Percentiles rank a stretch among this genome's conserved stretches.
phyloP scores from a whole-genome alignment of 371 early-diverging fungal genomes.

The Conidiobolus incongruus region DNA sequence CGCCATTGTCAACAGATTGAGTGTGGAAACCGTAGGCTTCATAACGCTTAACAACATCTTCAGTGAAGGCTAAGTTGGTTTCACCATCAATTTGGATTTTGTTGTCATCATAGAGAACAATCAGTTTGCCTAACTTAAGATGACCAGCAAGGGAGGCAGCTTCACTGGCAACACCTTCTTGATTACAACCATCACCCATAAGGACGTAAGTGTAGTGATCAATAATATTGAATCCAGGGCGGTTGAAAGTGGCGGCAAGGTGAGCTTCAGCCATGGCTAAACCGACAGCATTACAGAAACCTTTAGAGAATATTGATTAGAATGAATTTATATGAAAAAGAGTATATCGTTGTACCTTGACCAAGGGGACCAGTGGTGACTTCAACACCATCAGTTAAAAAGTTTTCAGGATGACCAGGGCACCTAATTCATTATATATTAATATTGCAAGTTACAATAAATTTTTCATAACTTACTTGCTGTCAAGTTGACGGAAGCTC shows the following conservation, averaged over 20 bases:
- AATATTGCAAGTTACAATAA: slow-evolving; percentile 8
- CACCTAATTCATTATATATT: slow-evolving; percentile 24
- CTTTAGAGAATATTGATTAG: slow-evolving; percentile 1
- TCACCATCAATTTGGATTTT: slow-evolving; percentile 90
- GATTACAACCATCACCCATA: slow-evolving; percentile 97
- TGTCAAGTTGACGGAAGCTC: slow-evolving; percentile 75
- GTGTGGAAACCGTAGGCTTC: slow-evolving; percentile 91
- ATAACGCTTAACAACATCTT: slow-evolving; percentile 80
- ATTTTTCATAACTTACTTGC: slow-evolving; percentile 16
- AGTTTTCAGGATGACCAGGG: slow-evolving; percentile 89
- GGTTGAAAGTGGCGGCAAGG: slow-evolving; percentile 77
- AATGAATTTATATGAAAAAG: neutral
- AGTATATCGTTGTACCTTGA: slow-evolving; percentile 52
- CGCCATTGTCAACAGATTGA: slow-evolving; percentile 56
- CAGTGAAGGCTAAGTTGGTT: slow-evolving; percentile 77
- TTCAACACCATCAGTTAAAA: slow-evolving; percentile 78
- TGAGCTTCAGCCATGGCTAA: slow-evolving; percentile 83
- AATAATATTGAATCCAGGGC: slow-evolving; percentile 55
- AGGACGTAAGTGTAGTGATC: slow-evolving; percentile 75
- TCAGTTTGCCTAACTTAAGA: slow-evolving; percentile 84
- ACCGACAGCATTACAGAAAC: slow-evolving; percentile 85
- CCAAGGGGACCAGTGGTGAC: slow-evolving; percentile 98
- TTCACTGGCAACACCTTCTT: slow-evolving; percentile 96
- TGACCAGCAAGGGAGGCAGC: slow-evolving; percentile 96
- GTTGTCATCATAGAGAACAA: slow-evolving; percentile 96